Percentiles rank a stretch among this genome's conserved stretches.
Conservation (phyloP, 2,329 filamentous ascomycete genomes). For the Phyllosticta ampelicida region DNA sequence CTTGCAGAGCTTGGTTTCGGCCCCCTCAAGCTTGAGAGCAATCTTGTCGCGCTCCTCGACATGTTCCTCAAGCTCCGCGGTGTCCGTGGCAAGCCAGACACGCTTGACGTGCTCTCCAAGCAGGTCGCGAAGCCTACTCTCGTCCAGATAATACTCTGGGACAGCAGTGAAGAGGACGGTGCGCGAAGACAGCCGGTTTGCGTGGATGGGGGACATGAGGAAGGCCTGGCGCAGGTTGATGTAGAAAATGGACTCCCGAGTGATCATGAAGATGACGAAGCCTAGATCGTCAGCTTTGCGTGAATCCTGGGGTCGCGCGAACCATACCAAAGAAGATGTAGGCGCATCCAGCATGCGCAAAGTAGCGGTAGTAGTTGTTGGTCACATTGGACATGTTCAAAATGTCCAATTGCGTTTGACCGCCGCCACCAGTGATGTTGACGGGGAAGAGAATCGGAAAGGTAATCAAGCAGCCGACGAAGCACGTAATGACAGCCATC, state of each 20-base stretch:
- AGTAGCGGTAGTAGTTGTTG: conserved; percentile 51
- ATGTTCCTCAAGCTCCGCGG: conserved; percentile 6
- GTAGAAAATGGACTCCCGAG: conserved; percentile 81
- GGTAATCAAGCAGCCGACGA: conserved; percentile 61
- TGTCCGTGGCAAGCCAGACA: conserved; percentile 8
- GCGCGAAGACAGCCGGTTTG: conserved; percentile 75
- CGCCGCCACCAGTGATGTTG: conserved; percentile 69
- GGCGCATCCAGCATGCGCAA: conserved; percentile 67
- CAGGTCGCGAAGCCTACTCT: conserved; percentile 6
- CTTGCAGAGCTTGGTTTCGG: conserved; percentile 9
- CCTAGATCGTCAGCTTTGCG: conserved; percentile 21
- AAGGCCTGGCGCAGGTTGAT: conserved; percentile 91
- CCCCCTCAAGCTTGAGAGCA: conserved; percentile 4
- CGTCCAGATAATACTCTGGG: conserved; percentile 4
- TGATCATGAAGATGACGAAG: conserved; percentile 81
- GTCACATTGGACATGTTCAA: conserved; percentile 70
- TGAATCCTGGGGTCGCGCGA: not conserved
- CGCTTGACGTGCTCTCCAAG: conserved; percentile 7
- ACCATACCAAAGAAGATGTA: conserved; percentile 63
- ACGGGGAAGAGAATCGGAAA: conserved; percentile 81
- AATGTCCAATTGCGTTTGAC: conserved; percentile 57
- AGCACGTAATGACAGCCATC: conserved; percentile 11
- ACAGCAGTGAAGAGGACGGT: conserved; percentile 61
- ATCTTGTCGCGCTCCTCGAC: conserved; percentile 8
- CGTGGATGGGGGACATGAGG: conserved; percentile 72